Base-by-base conservation (phyloP, 208 protist species). In the Leishmania gerbilli region DNA sequence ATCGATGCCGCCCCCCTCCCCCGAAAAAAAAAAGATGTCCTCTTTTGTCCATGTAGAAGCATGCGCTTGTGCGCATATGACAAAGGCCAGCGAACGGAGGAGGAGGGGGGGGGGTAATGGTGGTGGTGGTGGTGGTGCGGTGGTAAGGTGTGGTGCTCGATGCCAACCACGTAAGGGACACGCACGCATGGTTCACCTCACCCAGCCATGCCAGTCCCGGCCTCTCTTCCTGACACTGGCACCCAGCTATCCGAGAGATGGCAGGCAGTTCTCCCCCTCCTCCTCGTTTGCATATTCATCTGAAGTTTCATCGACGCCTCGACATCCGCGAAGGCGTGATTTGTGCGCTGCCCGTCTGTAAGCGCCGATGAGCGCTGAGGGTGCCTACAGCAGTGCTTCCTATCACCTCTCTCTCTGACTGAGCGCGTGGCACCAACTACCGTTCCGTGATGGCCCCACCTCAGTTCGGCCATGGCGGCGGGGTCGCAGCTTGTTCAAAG, bases 271-370 rank as follows among this genome's bases (percentile, higher is more conserved):
- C 71, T 58, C 34, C 27, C 40, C 34, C 24, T 24, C 27, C 37
- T 56, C 42, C 42, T 45, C 42, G 42, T 45, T 74, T 74, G 27
- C 45, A 1, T 40, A 83, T 55, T 6, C 81, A 80, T 69, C 71
- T 76, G 74, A 0, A 49, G 68, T 51, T 74, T 81, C 85, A 85
- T 83, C 64, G 85, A 81, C 1, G 64, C 85, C 72, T 83, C 77
- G 37, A 79, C 79, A 40, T 77, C 79, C 47, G 77, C 82, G 58
- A 86, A 77, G 8, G 53, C 37, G 42, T 37, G 42, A n/a, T 3
- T 9, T 64, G 58, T 64, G n/a, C 69, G 17, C n/a, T 53, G n/a
- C 71, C 79, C 31, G 62, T 60, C 53, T 85, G 79, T 31, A 83
- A 85, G 27, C 51, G 79, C 8, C 49, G 55, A 34, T 83, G 81